Evolutionary conservation across 1,284 basidiomycete species (phyloP).

Genomic region (Blastosporella zonata): DNA sequence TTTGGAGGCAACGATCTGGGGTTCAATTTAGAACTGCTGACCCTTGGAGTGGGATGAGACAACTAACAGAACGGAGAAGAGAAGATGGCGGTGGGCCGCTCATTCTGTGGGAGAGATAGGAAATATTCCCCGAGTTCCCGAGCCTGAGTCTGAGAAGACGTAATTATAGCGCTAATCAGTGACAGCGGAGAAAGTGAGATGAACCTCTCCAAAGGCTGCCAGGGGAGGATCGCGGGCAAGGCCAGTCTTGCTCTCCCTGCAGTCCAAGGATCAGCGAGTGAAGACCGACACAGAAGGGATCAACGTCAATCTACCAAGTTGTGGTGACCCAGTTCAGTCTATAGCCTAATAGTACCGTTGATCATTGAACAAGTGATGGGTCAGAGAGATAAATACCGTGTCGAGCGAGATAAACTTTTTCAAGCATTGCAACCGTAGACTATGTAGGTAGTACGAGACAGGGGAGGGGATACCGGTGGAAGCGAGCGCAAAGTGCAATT

Average conservation of each 20-base stretch:
- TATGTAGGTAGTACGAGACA: not conserved
- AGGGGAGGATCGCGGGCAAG: conserved; percentile 76
- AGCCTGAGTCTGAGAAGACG: conserved; percentile 60
- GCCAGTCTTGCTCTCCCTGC: conserved; percentile 66
- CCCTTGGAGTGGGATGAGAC: not conserved
- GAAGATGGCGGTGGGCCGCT: conserved; percentile 75
- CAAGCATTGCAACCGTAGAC: conserved; percentile 38
- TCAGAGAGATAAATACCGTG: conserved; percentile 52
- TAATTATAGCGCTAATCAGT: not conserved
- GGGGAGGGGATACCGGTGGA: not conserved
- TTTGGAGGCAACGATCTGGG: conserved; percentile 82
- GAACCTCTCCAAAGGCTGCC: conserved; percentile 71
- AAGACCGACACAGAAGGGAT: conserved; percentile 22
- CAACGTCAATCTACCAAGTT: conserved; percentile 62
- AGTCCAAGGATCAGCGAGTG: conserved; percentile 1
- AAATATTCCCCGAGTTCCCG: conserved; percentile 69
- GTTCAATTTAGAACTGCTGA: not conserved
- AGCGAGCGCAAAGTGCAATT: not conserved
- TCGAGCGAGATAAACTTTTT: conserved; percentile 77
- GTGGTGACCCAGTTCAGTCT: conserved; percentile 69
- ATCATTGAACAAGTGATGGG: not conserved
- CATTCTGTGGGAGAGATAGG: conserved; percentile 56
- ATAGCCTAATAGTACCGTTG: conserved; percentile 47
- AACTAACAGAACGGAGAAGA: conserved; percentile 76
- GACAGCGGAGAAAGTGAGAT: conserved; percentile 5